Evolutionary conservation across 208 protist species (phyloP), one percentile per base, ranked within the genome.

Genomic region (Vickermania spadyakhi): DNA sequence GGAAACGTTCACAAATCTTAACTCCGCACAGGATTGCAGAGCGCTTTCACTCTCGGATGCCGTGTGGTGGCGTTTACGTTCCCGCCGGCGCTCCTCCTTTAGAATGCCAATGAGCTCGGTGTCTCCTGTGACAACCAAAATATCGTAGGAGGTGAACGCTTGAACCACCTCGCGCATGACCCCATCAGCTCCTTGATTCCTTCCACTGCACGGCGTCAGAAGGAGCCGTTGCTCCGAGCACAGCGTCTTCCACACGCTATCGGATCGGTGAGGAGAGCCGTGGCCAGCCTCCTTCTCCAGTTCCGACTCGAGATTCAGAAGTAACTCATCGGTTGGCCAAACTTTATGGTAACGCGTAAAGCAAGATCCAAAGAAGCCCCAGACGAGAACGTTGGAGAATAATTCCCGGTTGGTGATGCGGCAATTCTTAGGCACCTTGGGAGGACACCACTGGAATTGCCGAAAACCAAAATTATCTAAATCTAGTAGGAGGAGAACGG

Each of bases 391-490:
- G 45, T 81, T 66, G n/a, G 73, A 58, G 21, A 84, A 57, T 18
- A 78, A 42, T 21, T 81, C 61, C 26, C 77, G 62, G 5, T 7
- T 29, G 27, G 26, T 31, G 3, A 13, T 3, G 56, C 4, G 4
- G 5, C 36, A 27, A 5, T 52, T 13, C 13, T 21, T 21, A 27
- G 4, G 5, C 21, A 11, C 4, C 28, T 3, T 11, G 79, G 76
- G 0, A 75, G 72, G 1, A 81, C 64, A 0, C 11, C 79, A 81
- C 64, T 88, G 88, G 68, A 94, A 89, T 31, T 94, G 87, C 58
- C 89, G 88, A 58, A 89, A 94, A 30, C 87, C 87, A 60, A 82
- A 94, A 65, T 94, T 94, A 41, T 94, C 87, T 50, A 94, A 64
- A 53, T 94, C 87, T n/a, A 94, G 58, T 18, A 94, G 64, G 4